Evolutionary conservation across 129 eudicot species (phyloP).

Genomic region (Artemisia annua): DNA sequence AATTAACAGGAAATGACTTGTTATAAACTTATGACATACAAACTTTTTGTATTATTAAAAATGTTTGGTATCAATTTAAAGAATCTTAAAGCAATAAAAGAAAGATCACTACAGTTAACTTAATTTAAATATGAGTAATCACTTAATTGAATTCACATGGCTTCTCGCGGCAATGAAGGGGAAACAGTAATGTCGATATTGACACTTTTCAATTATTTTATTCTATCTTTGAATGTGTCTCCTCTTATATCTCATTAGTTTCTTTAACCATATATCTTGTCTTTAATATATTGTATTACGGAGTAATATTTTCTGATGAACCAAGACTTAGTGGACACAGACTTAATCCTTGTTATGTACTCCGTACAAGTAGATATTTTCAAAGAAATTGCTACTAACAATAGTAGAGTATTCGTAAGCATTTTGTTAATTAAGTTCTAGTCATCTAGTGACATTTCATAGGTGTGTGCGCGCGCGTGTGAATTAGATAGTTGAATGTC

Average conservation of each 20-base stretch:
- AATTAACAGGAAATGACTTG: too few relatives aligned
- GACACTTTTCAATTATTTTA: slow-evolving; percentile 12
- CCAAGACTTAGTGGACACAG: too few relatives aligned
- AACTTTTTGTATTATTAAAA: neutral
- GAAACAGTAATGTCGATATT: slow-evolving; percentile 26
- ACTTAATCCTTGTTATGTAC: too few relatives aligned
- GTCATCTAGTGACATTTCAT: too few relatives aligned
- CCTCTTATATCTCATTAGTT: slow-evolving; percentile 8
- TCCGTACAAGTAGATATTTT: too few relatives aligned
- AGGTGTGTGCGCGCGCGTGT: too few relatives aligned
- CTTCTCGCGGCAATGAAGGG: slow-evolving; percentile 44
- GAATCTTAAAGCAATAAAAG: slow-evolving; percentile 21
- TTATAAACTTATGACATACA: too few relatives aligned
- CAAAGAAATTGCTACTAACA: too few relatives aligned
- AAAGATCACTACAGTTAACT: slow-evolving; percentile 3
- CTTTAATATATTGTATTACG: neutral
- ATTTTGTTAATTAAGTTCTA: too few relatives aligned
- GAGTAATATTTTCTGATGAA: too few relatives aligned
- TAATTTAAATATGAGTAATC: neutral
- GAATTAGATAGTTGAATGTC: too few relatives aligned
- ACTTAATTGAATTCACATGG: slow-evolving; percentile 37
- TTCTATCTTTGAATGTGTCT: slow-evolving; percentile 36
- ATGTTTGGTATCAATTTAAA: slow-evolving; percentile 8
- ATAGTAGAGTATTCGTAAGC: too few relatives aligned
- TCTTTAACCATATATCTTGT: slow-evolving; percentile 11